phyloP scores from a whole-genome alignment of 805 yeast genomes.

The Candida koratica region DNA sequence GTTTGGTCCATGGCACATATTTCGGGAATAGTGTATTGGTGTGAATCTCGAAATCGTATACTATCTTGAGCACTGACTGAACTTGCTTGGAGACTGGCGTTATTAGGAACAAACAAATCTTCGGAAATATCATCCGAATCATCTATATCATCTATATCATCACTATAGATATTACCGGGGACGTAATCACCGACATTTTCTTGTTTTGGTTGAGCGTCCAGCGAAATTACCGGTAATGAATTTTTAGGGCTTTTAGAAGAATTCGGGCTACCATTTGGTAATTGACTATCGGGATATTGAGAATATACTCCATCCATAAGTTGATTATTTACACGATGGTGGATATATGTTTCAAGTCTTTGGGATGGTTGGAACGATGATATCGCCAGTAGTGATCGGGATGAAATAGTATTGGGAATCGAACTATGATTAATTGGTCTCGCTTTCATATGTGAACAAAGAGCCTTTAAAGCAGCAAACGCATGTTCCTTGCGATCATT shows the following conservation, averaged over 20 bases:
- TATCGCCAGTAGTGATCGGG: too few species aligned
- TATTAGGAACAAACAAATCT: background rate
- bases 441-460: background rate
- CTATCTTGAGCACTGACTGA: background rate
- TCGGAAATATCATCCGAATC: background rate
- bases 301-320: constrained; percentile 3
- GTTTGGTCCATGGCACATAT: constrained; percentile 2
- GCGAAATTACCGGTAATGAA: background rate
- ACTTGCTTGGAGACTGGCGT: constrained; percentile 1
- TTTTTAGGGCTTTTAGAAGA: too few species aligned
- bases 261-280: background rate
- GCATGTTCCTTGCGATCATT: background rate
- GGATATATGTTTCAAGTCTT: background rate
- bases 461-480: background rate
- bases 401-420: background rate
- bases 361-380: background rate
- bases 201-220: background rate
- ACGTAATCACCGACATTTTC: constrained; percentile 1
- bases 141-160: background rate
- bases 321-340: constrained; percentile 1
- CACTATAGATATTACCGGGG: constrained; percentile 2
- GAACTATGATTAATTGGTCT: background rate
- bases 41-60: constrained; percentile 1
- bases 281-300: background rate
- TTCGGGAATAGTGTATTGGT: constrained; percentile 1